Conservation (phyloP, 108 stramenopile genomes). For the Pseudonitzschia pungens region DNA sequence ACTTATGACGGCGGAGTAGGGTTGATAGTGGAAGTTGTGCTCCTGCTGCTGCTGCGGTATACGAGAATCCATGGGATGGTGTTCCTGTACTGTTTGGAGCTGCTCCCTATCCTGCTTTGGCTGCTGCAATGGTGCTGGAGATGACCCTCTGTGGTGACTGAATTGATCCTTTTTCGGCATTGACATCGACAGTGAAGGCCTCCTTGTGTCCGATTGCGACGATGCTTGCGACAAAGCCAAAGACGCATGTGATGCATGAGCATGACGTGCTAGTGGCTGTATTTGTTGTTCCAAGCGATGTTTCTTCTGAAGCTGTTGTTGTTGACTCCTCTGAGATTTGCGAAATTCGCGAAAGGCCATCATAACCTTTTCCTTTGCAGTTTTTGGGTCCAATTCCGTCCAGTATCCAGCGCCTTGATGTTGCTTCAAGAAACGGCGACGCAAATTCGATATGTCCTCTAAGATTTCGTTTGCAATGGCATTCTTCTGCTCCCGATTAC, state of each 20-base stretch:
- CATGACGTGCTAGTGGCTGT: neutral
- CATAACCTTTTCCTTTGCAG: constrained; percentile 16
- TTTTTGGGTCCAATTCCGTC: constrained; percentile 9
- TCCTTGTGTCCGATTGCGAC: neutral
- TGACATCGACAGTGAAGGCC: neutral
- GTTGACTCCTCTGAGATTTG: constrained; percentile 12
- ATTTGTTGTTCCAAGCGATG: neutral
- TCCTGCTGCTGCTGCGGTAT: neutral
- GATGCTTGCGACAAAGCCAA: neutral
- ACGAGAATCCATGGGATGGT: too few relatives aligned
- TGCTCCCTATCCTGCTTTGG: neutral
- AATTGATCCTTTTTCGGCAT: too few relatives aligned
- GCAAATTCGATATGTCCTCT: neutral
- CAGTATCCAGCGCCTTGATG: constrained; percentile 12
- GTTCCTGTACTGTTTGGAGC: too few relatives aligned
- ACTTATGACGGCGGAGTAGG: neutral
- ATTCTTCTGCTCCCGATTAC: constrained; percentile 14
- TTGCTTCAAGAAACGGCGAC: constrained; percentile 13
- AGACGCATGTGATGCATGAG: too few relatives aligned
- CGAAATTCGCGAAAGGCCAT: constrained; percentile 21
- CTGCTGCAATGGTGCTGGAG: neutral
- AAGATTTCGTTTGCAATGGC: constrained; percentile 9
- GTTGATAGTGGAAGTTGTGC: neutral
- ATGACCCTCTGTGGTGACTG: neutral
- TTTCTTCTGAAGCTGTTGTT: neutral